Percentiles rank a stretch among this genome's conserved stretches.
Conservation (phyloP, 768 basidiomycete species). For the Leccinum disarticulatum region DNA sequence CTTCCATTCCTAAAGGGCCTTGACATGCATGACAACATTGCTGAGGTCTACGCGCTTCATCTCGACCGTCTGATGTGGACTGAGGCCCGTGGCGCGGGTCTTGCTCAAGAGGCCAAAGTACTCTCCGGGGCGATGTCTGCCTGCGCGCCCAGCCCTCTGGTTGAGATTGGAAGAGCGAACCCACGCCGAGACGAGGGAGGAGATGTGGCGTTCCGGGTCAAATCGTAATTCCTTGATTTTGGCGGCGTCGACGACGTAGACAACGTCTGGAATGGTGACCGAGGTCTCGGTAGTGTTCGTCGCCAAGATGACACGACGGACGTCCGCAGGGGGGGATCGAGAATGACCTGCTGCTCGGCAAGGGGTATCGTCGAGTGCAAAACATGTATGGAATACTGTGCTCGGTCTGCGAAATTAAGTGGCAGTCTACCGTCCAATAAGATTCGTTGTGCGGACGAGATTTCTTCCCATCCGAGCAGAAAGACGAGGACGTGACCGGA, state of each 20-base stretch:
- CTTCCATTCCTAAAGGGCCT: constrained; percentile 81
- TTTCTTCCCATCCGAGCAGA: constrained; percentile 93
- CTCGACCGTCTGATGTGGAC: constrained; percentile 87
- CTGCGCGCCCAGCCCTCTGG: constrained; percentile 90
- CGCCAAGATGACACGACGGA: constrained; percentile 85
- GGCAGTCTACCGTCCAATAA: constrained; percentile 53
- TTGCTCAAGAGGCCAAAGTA: constrained; percentile 84
- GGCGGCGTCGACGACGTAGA: constrained; percentile 89
- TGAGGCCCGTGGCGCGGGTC: constrained; percentile 56
- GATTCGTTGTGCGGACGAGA: constrained; percentile 64
- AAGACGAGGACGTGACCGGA: constrained; percentile 91
- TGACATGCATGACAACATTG: constrained; percentile 96
- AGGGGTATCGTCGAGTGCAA: constrained; percentile 90
- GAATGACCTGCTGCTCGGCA: constrained; percentile 85
- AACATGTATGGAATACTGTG: constrained; percentile 68
- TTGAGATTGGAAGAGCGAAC: constrained; percentile 88
- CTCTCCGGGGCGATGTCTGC: constrained; percentile 86
- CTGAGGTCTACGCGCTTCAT: constrained; percentile 91
- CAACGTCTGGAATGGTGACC: constrained; percentile 92
- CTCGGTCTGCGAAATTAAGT: constrained; percentile 58
- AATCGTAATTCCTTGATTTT: constrained; percentile 88
- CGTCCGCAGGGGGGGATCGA: constrained; percentile 76
- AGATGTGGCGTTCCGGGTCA: constrained; percentile 86
- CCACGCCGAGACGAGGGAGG: constrained; percentile 87
- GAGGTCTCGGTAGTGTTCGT: constrained; percentile 97